Percentiles rank a stretch among this genome's conserved stretches.
Conservation (phyloP, 2,329 filamentous ascomycete species). For the Karstenula rhodostoma region DNA sequence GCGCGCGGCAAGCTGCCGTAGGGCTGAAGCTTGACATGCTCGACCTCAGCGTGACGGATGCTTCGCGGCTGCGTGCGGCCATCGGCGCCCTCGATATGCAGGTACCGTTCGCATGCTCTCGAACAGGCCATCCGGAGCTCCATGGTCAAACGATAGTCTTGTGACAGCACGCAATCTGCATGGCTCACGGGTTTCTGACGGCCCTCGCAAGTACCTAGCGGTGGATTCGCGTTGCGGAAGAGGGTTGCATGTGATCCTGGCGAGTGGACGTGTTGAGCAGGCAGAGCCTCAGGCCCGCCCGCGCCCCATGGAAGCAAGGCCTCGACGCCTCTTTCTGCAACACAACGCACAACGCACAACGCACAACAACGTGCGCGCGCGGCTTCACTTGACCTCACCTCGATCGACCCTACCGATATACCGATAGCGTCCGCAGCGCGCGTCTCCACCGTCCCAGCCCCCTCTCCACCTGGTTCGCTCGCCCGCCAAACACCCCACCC, state of each 20-base stretch:
- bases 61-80: slow-evolving; percentile 7
- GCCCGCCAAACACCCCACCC: neutral
- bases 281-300: neutral
- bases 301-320: neutral
- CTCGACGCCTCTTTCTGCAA: neutral
- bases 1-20: slow-evolving; percentile 9
- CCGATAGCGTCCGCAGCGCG: neutral
- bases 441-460: neutral
- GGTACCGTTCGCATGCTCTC: slow-evolving; percentile 1
- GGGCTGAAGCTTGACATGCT: neutral
- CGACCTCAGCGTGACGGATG: slow-evolving; percentile 12
- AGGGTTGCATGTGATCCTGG: slow-evolving; percentile 13
- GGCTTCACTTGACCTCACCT: neutral
- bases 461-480: neutral
- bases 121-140: slow-evolving; percentile 4
- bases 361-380: neutral
- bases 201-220: neutral
- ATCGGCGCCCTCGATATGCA: slow-evolving; percentile 12
- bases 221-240: slow-evolving; percentile 13
- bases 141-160: neutral
- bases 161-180: neutral
- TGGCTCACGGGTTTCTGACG: neutral
- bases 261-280: slow-evolving; percentile 4
- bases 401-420: neutral
- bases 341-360: neutral